Conservation (phyloP, 129 eudicot genomes). For the Deinandra increscens region DNA sequence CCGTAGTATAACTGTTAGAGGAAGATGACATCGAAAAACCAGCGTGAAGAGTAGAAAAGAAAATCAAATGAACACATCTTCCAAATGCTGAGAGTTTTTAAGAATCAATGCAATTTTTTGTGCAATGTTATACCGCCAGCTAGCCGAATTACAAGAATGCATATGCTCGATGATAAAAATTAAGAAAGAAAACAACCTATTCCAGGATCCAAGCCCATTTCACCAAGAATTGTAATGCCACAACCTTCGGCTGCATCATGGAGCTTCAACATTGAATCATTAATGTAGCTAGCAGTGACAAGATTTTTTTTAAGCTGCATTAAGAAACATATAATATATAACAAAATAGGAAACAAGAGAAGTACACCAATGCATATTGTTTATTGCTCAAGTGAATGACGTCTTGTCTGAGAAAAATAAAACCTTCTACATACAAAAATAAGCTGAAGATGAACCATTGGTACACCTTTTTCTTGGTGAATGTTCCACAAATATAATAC, state of each 20-base stretch:
- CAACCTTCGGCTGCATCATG: slow-evolving; percentile 72
- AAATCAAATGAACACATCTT: not conserved
- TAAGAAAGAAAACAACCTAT: slow-evolving; percentile 53
- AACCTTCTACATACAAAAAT: slow-evolving; percentile 2
- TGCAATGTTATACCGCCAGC: slow-evolving; percentile 1
- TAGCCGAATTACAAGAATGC: slow-evolving; percentile 11
- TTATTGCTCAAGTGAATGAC: not conserved
- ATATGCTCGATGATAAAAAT: not conserved
- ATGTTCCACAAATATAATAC: slow-evolving; percentile 3
- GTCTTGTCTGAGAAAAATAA: not conserved
- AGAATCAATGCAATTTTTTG: not conserved
- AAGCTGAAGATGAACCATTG: not conserved
- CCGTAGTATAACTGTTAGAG: not conserved
- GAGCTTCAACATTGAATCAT: slow-evolving; percentile 70
- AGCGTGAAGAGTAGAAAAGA: not conserved
- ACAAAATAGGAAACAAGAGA: slow-evolving; percentile 2
- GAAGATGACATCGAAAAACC: not conserved
- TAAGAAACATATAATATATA: slow-evolving; percentile 9
- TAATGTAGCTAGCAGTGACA: slow-evolving; percentile 92
- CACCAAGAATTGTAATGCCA: slow-evolving; percentile 87
- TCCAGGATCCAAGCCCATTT: slow-evolving; percentile 99
- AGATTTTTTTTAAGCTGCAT: slow-evolving; percentile 89
- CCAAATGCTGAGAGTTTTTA: not conserved
- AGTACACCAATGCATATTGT: not conserved
- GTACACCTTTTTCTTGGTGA: slow-evolving; percentile 15